Evolutionary conservation across 805 yeast species (phyloP), one percentile per base, ranked within the genome.

Genomic region (Myxozyma udenii): DNA sequence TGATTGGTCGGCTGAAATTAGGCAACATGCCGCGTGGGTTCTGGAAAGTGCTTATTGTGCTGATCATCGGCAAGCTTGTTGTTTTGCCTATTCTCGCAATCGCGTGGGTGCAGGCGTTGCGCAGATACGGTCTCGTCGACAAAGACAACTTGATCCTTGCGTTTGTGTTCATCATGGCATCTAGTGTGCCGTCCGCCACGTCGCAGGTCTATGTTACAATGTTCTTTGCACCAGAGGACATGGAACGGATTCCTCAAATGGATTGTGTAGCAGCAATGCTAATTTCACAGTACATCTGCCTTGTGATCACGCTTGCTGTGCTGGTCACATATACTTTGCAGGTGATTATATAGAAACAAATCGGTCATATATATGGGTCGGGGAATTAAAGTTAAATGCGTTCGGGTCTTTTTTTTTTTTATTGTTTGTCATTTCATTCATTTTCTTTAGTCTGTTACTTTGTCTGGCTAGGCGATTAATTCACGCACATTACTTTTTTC

Each of bases 121-220:
- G 78, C 32, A 66, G 69, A 12, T 77, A 81, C 24, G 84, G 85
- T 1, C 82, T 93, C 85, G 75, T 84, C 49, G 81, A 73, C 6
- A 64, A 72, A 35, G 71, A 70, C 28, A 83, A 84, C 59, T 66
- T 69, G 4, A 76, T 88, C 55, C 76, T 87, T 9, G 76, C 84
- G 39, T 84, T 91, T 62, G 83, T 90, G 3, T 75, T 85, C 63
- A 83, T 85, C 28, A 73, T 90, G 26, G 80, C 83, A 11, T 85
- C 82, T 66, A 84, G 91, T 0, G 77, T 87, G 52, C 98, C 98
- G 0, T 83, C 87, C 46, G 95, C 96, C 0, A 91, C 97, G 0
- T 77, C 93, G 0, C 83, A 88, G 63, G 83, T 91, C 14, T 91
- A 89, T 68, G 76, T 90, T 59, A 90, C 98, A 1, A 91, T 96